Conservation (phyloP, 345 rosid genomes). For the Gossypium longicalyx region DNA sequence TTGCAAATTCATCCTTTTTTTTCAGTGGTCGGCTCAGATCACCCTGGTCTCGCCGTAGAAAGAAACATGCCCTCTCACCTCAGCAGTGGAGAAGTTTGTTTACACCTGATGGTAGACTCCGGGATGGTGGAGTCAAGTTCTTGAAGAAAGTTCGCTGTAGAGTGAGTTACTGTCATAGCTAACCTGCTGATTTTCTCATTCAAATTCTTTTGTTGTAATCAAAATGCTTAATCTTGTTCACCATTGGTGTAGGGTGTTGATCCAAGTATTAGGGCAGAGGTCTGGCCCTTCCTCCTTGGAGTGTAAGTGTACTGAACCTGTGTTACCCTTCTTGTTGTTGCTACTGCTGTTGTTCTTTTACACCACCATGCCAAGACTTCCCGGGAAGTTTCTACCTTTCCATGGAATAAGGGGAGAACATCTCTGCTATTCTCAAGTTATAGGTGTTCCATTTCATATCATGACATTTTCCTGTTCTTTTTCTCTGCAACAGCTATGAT, state of each 20-base stretch:
- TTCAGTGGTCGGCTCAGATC: constrained; percentile 70
- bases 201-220: constrained; percentile 12
- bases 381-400: not conserved
- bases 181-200: constrained; percentile 6
- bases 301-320: constrained; percentile 56
- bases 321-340: constrained; percentile 6
- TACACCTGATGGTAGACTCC: constrained; percentile 65
- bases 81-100: constrained; percentile 73
- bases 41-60: constrained; percentile 83
- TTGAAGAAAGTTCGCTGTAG: constrained; percentile 87
- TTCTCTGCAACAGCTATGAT: constrained; percentile 50
- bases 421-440: not conserved
- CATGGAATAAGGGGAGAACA: not conserved
- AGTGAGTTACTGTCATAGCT: constrained; percentile 47
- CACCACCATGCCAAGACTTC: not conserved
- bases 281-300: constrained; percentile 98
- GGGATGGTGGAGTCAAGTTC: constrained; percentile 69
- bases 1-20: constrained; percentile 9
- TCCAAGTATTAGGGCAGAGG: constrained; percentile 80
- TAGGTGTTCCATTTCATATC: not conserved
- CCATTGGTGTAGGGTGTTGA: constrained; percentile 68
- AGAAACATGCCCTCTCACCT: constrained; percentile 64
- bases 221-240: constrained; percentile 10
- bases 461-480: not conserved
- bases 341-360: not conserved